Conservation (phyloP, 495 filamentous ascomycete species). For the Aspergillus haitiensis region DNA sequence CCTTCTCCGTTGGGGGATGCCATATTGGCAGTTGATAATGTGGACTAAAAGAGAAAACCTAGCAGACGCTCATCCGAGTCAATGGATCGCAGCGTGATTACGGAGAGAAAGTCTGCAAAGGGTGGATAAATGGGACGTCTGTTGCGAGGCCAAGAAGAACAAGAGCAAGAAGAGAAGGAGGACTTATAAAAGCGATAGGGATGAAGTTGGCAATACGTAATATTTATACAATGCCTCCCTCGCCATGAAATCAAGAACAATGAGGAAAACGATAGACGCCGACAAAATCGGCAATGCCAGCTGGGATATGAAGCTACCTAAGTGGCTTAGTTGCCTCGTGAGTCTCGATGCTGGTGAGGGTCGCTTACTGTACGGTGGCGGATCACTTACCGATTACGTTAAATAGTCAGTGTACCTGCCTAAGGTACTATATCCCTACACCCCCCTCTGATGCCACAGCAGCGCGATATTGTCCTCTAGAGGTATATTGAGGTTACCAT, state of each 20-base stretch:
- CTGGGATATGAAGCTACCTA: background rate
- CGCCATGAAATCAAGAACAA: conserved; percentile 9
- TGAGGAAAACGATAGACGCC: conserved; percentile 9
- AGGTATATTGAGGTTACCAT: too few species aligned
- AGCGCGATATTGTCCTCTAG: too few species aligned
- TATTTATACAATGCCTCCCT: background rate
- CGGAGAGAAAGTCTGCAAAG: background rate
- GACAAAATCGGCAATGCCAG: conserved; percentile 12
- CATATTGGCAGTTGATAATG: conserved; percentile 26
- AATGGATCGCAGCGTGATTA: background rate
- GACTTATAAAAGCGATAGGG: background rate
- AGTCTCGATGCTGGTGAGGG: too few species aligned
- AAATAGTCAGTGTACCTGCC: too few species aligned
- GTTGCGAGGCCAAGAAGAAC: background rate
- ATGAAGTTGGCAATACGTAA: conserved; percentile 7
- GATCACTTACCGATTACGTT: too few species aligned
- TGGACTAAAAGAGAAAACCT: background rate
- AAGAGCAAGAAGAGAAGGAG: background rate
- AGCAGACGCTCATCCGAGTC: background rate
- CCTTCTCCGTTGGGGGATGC: conserved; percentile 39
- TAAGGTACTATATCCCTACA: too few species aligned
- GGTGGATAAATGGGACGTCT: background rate
- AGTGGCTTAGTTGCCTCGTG: background rate
- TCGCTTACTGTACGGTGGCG: too few species aligned
- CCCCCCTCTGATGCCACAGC: too few species aligned